Percentiles rank a stretch among this genome's conserved stretches.
Evolutionary conservation across 2,329 filamentous ascomycete species (phyloP).

Genomic region (Pleurostoma richardsiae): DNA sequence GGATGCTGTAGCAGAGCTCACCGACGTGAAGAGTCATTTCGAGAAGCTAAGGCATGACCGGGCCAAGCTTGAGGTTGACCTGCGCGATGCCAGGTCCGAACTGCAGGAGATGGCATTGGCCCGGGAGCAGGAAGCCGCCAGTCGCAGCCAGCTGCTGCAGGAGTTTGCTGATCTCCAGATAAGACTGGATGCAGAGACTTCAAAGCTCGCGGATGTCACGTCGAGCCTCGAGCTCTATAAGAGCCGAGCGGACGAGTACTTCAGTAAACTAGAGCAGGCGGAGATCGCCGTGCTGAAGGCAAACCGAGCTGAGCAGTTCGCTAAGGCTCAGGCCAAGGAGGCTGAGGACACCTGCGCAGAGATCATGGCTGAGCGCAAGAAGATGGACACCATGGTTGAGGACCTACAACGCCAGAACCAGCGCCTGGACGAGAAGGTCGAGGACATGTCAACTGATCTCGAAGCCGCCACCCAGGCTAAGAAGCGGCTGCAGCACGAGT

Average conservation of each 20-base stretch:
- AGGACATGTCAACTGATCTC: conserved; percentile 87
- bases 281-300: conserved; percentile 95
- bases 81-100: conserved; percentile 79
- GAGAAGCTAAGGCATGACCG: conserved; percentile 83
- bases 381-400: conserved; percentile 82
- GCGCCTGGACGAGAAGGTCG: conserved; percentile 82
- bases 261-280: conserved; percentile 92
- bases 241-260: conserved; percentile 89
- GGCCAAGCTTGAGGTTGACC: conserved; percentile 74
- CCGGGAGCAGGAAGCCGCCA: conserved; percentile 82
- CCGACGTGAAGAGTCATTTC: conserved; percentile 80
- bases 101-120: conserved; percentile 73
- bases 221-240: conserved; percentile 88
- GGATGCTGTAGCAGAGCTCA: conserved; percentile 76
- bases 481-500: conserved; percentile 91
- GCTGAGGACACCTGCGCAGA: conserved; percentile 86
- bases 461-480: conserved; percentile 82
- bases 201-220: conserved; percentile 76
- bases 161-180: conserved; percentile 95
- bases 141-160: conserved; percentile 80
- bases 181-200: conserved; percentile 81
- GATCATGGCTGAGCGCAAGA: conserved; percentile 87
- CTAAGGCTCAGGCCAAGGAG: conserved; percentile 82
- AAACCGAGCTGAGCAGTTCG: conserved; percentile 86
- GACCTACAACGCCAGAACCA: conserved; percentile 88